Evolutionary conservation across 352 stramenopile genomes (phyloP).

Genomic region (Phytopythium cucurbitacearum): DNA sequence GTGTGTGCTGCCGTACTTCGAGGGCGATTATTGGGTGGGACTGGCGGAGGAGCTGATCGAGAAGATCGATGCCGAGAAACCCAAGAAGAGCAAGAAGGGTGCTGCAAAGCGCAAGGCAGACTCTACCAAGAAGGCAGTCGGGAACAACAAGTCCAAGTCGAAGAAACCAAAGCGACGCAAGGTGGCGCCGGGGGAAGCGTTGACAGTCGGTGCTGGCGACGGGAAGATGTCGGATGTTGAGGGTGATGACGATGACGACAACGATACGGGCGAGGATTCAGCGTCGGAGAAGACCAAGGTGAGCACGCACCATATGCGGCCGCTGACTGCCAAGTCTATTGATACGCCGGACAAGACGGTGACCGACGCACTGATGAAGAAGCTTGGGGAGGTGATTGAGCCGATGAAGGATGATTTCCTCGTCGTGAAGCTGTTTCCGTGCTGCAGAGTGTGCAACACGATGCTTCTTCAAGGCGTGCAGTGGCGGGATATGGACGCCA

Average conservation of each 20-base stretch:
- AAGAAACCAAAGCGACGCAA: constrained; percentile 77
- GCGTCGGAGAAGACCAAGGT: constrained; percentile 9
- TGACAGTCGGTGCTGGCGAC: background rate
- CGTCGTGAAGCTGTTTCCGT: constrained; percentile 84
- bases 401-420: constrained; percentile 90
- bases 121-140: constrained; percentile 56
- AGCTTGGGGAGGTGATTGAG: constrained; percentile 84
- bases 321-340: constrained; percentile 44
- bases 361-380: constrained; percentile 78
- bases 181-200: constrained; percentile 16
- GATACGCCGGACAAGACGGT: constrained; percentile 64
- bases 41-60: constrained; percentile 86
- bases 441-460: constrained; percentile 76
- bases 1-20: constrained; percentile 81
- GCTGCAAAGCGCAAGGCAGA: constrained; percentile 59
- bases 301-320: constrained; percentile 6
- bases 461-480: constrained; percentile 61
- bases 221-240: constrained; percentile 36
- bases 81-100: constrained; percentile 69
- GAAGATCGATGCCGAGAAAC: constrained; percentile 85
- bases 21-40: constrained; percentile 87
- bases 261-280: constrained; percentile 29
- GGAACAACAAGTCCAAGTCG: constrained; percentile 67
- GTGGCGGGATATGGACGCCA: constrained; percentile 60
- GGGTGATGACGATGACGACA: constrained; percentile 29